Evolutionary conservation across 2,329 filamentous ascomycete species (phyloP).

Genomic region (Xylariaceae sp.): DNA sequence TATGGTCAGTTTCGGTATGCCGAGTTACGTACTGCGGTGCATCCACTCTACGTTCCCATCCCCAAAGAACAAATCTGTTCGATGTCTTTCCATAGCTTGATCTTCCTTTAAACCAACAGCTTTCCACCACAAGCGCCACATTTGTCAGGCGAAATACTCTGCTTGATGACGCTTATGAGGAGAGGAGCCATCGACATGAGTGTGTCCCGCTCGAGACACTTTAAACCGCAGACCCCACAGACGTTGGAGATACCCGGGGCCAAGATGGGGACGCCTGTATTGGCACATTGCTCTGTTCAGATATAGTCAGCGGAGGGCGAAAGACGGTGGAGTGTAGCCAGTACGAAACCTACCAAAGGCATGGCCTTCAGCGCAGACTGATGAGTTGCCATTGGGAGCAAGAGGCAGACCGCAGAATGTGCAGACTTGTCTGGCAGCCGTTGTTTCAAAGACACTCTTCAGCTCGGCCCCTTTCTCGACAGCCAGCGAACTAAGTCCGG

Average conservation of each 20-base stretch:
- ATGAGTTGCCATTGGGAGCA: conserved; percentile 32
- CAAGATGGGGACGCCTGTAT: conserved; percentile 53
- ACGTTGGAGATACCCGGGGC: conserved; percentile 51
- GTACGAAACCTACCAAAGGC: conserved; percentile 32
- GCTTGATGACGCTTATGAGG: conserved; percentile 18
- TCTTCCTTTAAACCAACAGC: conserved; percentile 28
- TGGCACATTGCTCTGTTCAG: conserved; percentile 48
- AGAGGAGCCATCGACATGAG: conserved; percentile 31
- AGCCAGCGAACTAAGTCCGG: conserved; percentile 32
- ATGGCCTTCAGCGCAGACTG: conserved; percentile 40
- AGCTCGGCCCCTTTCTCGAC: background rate
- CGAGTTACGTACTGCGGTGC: too few relatives aligned
- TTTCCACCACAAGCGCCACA: conserved; percentile 33
- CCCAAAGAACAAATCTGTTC: background rate
- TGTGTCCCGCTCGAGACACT: conserved; percentile 47
- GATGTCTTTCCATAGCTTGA: background rate
- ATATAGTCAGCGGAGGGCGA: background rate
- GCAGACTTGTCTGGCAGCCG: conserved; percentile 38
- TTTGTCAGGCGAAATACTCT: conserved; percentile 27
- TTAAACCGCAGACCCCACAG: conserved; percentile 53
- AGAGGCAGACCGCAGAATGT: conserved; percentile 45
- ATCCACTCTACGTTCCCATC: too few relatives aligned
- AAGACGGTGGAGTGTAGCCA: background rate
- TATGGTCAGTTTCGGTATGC: too few relatives aligned
- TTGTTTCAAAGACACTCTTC: conserved; percentile 1